These are phyloP conservation scores for Davidsoniella eucalypti DNA, from an alignment of 2,329 filamentous ascomycete genomes.

Conservation along the genomic window DNA sequence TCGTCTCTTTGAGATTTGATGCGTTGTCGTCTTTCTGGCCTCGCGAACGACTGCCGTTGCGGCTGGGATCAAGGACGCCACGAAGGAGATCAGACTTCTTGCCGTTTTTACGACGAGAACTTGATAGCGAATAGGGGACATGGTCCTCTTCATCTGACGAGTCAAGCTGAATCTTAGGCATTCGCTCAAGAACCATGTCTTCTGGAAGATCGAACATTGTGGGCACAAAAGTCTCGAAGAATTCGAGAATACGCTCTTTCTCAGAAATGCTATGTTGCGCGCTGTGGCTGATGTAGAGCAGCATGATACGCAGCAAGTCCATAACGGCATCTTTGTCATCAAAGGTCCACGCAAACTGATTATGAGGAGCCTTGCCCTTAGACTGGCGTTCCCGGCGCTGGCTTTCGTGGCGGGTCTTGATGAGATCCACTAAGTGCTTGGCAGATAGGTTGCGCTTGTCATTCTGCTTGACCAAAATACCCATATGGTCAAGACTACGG, in stretches of 20 bases:
- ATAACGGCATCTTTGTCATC: slow-evolving; percentile 51
- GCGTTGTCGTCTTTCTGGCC: slow-evolving; percentile 65
- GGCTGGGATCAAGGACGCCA: slow-evolving; percentile 65
- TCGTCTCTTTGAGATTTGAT: slow-evolving; percentile 75
- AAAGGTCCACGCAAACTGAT: slow-evolving; percentile 65
- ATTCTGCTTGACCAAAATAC: slow-evolving; percentile 68
- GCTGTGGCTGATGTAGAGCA: slow-evolving; percentile 49
- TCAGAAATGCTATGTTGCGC: slow-evolving; percentile 56
- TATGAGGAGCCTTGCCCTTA: slow-evolving; percentile 42
- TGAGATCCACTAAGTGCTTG: slow-evolving; percentile 78
- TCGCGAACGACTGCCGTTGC: slow-evolving; percentile 52
- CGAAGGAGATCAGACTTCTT: slow-evolving; percentile 71
- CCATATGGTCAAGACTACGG: slow-evolving; percentile 93
- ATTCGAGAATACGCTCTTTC: slow-evolving; percentile 56
- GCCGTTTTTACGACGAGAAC: slow-evolving; percentile 46
- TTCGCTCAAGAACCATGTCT: slow-evolving; percentile 48
- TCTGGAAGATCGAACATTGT: slow-evolving; percentile 61
- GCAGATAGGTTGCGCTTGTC: slow-evolving; percentile 86
- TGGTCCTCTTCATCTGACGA: slow-evolving; percentile 62
- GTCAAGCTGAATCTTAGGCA: slow-evolving; percentile 52
- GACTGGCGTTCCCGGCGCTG: slow-evolving; percentile 56
- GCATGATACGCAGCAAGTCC: slow-evolving; percentile 44
- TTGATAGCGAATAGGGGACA: slow-evolving; percentile 52
- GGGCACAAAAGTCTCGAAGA: slow-evolving; percentile 61
- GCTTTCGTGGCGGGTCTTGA: slow-evolving; percentile 86